Evolutionary conservation across 2,329 filamentous ascomycete genomes (phyloP).

Genomic region (Coniochaeta prunicola): DNA sequence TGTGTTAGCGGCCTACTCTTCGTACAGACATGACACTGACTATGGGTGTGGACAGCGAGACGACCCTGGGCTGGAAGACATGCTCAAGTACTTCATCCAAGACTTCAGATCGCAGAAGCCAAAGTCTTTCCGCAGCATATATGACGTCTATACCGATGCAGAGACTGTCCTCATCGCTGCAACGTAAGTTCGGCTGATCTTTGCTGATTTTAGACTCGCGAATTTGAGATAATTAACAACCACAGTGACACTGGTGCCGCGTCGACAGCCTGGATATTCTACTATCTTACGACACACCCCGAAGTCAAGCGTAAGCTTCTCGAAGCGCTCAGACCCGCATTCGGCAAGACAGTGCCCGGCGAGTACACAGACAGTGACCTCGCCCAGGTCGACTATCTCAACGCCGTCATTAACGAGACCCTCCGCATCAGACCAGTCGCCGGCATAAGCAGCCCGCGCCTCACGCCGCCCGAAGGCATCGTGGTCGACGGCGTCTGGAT

Average conservation of each 20-base stretch:
- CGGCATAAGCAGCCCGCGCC: neutral
- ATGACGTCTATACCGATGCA: conserved; percentile 5
- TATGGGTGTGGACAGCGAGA: conserved; percentile 1
- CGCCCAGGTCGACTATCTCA: neutral
- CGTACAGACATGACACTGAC: neutral
- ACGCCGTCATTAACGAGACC: conserved; percentile 6
- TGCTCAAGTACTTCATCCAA: conserved; percentile 9
- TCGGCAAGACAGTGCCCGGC: neutral
- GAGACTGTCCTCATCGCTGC: conserved; percentile 4
- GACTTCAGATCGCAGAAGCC: conserved; percentile 7
- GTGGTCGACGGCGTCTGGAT: neutral
- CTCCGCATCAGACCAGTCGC: conserved; percentile 3
- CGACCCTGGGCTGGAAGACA: conserved; percentile 3
- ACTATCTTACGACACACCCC: conserved; percentile 6
- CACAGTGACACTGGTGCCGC: neutral
- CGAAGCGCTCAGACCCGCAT: conserved; percentile 3
- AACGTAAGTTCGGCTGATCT: neutral
- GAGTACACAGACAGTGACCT: conserved; percentile 1
- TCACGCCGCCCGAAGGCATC: conserved; percentile 3
- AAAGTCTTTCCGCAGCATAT: conserved; percentile 5
- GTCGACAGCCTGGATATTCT: conserved; percentile 2
- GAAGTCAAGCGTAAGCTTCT: neutral
- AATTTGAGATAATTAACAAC: neutral
- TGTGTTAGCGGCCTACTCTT: neutral
- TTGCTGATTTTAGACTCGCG: too few relatives aligned